These are phyloP conservation scores for Microdochium nivale DNA, from an alignment of 2,329 filamentous ascomycete genomes.

Conservation along the genomic window DNA sequence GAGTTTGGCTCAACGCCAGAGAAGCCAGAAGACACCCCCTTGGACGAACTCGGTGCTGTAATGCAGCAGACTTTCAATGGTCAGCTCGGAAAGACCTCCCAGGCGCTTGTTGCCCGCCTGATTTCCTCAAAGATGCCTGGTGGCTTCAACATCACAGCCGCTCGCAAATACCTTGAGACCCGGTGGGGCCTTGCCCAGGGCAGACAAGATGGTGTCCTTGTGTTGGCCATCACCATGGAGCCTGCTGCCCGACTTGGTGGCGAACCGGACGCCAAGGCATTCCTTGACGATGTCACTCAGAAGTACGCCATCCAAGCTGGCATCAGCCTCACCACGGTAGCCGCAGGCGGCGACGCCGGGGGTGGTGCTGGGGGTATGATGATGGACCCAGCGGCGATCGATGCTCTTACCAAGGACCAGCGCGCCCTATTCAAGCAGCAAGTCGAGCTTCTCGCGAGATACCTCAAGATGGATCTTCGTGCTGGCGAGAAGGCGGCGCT, in stretches of 20 bases:
- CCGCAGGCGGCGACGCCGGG: slow-evolving; percentile 63
- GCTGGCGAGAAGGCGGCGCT: slow-evolving; percentile 94
- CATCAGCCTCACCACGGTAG: slow-evolving; percentile 70
- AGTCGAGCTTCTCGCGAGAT: slow-evolving; percentile 86
- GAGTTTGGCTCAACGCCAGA: slow-evolving; percentile 97
- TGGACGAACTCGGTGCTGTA: slow-evolving; percentile 88
- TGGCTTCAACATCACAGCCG: slow-evolving; percentile 96
- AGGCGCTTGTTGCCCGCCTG: slow-evolving; percentile 83
- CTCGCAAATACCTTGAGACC: slow-evolving; percentile 90
- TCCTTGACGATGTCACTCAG: slow-evolving; percentile 78
- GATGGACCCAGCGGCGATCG: slow-evolving; percentile 97
- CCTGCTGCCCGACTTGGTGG: slow-evolving; percentile 80
- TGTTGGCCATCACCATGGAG: slow-evolving; percentile 89
- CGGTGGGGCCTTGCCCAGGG: slow-evolving; percentile 83
- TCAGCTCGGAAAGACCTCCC: slow-evolving; percentile 93
- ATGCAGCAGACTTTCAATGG: slow-evolving; percentile 99
- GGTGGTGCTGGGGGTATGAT: slow-evolving; percentile 82
- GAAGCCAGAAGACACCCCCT: slow-evolving; percentile 93
- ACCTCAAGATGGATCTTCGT: slow-evolving; percentile 93
- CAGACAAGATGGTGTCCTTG: slow-evolving; percentile 81
- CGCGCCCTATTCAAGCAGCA: slow-evolving; percentile 96
- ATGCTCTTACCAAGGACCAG: slow-evolving; percentile 96
- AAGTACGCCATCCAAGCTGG: slow-evolving; percentile 83
- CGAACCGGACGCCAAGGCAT: slow-evolving; percentile 85
- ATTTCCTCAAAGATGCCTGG: slow-evolving; percentile 99